These are phyloP conservation scores for Emericellopsis terricola DNA, from an alignment of 495 filamentous ascomycete genomes.

Conservation along the genomic window DNA sequence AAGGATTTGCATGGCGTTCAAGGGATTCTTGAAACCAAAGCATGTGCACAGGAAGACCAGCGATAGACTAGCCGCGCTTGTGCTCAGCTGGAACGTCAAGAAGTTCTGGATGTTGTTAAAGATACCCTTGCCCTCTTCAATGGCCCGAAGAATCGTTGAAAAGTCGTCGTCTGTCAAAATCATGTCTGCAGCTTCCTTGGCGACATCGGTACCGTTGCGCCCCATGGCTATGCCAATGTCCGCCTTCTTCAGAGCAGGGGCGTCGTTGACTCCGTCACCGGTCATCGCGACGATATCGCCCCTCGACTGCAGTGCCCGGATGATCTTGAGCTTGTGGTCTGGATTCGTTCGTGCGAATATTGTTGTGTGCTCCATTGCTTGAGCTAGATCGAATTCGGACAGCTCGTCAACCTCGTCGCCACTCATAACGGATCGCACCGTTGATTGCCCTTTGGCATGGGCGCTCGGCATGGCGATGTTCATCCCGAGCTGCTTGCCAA, in stretches of 20 bases:
- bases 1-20: conserved; percentile 98
- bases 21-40: conserved; percentile 77
- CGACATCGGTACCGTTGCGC: conserved; percentile 84
- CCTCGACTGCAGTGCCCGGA: conserved; percentile 73
- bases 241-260: conserved; percentile 88
- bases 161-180: conserved; percentile 97
- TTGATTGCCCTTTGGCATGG: conserved; percentile 22
- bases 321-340: conserved; percentile 95
- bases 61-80: conserved; percentile 82
- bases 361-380: conserved; percentile 69
- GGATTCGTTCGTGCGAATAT: conserved; percentile 94
- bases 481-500: conserved; percentile 88
- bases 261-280: conserved; percentile 94
- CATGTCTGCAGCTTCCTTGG: conserved; percentile 99
- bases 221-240: conserved; percentile 99
- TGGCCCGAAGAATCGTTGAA: conserved; percentile 86
- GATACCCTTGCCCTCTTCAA: conserved; percentile 97
- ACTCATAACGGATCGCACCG: conserved; percentile 54
- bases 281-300: conserved; percentile 99
- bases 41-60: conserved; percentile 84
- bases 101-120: conserved; percentile 99
- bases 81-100: conserved; percentile 94
- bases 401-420: conserved; percentile 86
- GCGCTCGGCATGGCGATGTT: conserved; percentile 33
- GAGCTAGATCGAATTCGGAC: conserved; percentile 63